Evolutionary conservation across 2,329 filamentous ascomycete genomes (phyloP).

Genomic region (Penicillium crustosum): DNA sequence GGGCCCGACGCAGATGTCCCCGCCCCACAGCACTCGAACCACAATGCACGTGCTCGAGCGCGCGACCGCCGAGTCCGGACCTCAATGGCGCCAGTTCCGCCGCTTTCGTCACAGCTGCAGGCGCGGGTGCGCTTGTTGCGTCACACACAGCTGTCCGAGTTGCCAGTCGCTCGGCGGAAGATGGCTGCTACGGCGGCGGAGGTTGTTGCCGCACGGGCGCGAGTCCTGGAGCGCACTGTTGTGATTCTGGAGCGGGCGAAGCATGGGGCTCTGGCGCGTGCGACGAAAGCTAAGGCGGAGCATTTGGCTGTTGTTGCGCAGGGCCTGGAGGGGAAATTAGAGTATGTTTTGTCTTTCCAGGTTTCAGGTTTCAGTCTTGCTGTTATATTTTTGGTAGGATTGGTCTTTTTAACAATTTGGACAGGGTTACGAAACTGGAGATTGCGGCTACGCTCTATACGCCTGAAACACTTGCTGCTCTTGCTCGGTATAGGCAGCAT

Average conservation of each 20-base stretch:
- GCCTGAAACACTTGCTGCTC: conserved; percentile 36
- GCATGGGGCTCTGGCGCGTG: conserved; percentile 38
- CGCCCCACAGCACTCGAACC: conserved; percentile 12
- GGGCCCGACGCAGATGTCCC: conserved; percentile 1
- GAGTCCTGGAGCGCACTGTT: conserved; percentile 39
- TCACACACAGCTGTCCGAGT: conserved; percentile 31
- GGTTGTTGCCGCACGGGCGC: conserved; percentile 34
- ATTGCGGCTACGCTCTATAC: conserved; percentile 40
- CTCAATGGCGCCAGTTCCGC: conserved; percentile 22
- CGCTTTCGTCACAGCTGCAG: conserved; percentile 30
- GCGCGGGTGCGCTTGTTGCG: conserved; percentile 33
- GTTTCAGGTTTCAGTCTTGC: neutral
- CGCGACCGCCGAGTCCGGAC: conserved; percentile 25
- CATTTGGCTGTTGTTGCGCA: conserved; percentile 42
- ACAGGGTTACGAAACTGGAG: conserved; percentile 40
- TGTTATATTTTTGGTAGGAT: neutral
- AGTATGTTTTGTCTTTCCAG: conserved; percentile 28
- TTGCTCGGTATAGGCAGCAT: conserved; percentile 36
- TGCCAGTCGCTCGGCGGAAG: conserved; percentile 34
- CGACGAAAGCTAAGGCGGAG: conserved; percentile 41
- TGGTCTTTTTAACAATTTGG: neutral
- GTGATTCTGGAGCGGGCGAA: conserved; percentile 44
- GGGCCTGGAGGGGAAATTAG: conserved; percentile 39
- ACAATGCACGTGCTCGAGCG: conserved; percentile 20
- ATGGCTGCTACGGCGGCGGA: conserved; percentile 38